A percentile compares a stretch with the other conserved stretches of the same genome.
phyloP scores from a whole-genome alignment of 768 basidiomycete species.

The Lactarius sanguifluus region DNA sequence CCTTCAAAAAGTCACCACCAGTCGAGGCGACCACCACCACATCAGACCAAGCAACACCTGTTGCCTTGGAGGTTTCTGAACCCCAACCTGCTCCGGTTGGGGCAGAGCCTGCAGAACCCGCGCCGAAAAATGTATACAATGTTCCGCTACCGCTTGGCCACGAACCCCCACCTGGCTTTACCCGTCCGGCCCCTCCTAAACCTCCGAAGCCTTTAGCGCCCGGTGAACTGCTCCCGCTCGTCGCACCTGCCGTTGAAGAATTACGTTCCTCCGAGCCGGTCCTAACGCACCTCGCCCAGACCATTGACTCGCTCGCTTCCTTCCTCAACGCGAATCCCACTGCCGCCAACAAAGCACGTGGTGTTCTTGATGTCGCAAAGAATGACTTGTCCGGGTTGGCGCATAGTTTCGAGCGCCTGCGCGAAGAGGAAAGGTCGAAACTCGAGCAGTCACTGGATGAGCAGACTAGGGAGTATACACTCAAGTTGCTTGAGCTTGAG shows the following conservation, averaged over 20 bases:
- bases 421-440: conserved; percentile 71
- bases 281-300: conserved; percentile 85
- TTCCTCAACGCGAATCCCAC: conserved; percentile 75
- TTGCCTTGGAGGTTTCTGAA: conserved; percentile 33
- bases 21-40: conserved; percentile 33
- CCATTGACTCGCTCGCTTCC: conserved; percentile 88
- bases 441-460: conserved; percentile 72
- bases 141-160: conserved; percentile 87
- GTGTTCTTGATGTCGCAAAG: conserved; percentile 79
- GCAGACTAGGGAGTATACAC: conserved; percentile 79
- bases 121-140: conserved; percentile 53
- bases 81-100: conserved; percentile 31
- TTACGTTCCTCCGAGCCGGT: conserved; percentile 82
- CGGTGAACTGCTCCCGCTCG: conserved; percentile 60
- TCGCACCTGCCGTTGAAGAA: conserved; percentile 78
- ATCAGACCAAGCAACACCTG: conserved; percentile 32
- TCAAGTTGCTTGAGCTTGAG: conserved; percentile 77
- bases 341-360: conserved; percentile 64
- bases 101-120: conserved; percentile 28
- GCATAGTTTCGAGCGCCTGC: conserved; percentile 71
- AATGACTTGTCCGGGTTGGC: conserved; percentile 76
- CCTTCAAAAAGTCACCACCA: conserved; percentile 32
- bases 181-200: conserved; percentile 57
- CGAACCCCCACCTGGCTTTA: conserved; percentile 90
- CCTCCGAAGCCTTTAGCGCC: conserved; percentile 37